Evolutionary conservation across 2,329 filamentous ascomycete genomes (phyloP), one percentile per base, ranked within the genome.

Genomic region (Dactylellina sp.): DNA sequence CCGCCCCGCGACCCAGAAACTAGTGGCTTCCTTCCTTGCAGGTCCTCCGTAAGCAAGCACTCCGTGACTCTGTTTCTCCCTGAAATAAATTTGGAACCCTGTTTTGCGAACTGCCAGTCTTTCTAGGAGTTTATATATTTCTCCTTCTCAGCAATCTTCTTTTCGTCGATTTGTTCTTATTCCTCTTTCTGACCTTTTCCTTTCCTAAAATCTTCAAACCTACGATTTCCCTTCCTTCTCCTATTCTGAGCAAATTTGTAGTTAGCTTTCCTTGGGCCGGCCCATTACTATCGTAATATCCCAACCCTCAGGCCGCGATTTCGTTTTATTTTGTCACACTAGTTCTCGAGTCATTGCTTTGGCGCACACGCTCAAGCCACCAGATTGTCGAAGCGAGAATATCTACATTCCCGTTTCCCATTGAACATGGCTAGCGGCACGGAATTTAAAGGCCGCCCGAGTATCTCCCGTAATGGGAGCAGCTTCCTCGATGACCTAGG

Each of bases 401-500:
- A 32, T 32, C 9, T 32, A 4, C 28, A 4, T 32, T 32, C 28
- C 28, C 28, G 4, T 32, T 32, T 32, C 28, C 9, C 28, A 4
- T 32, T 32, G 28, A 40, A 32, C 49, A 72, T 72, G 66, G 28
- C 50, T 42, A 44, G 52, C 14, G 44, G 44, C 25, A 24, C 62
- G 12, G 37, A 49, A 18, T 22, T 7, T 7, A 32, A 32, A 4
- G 50, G 16, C 32, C 37, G 39, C 18, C 39, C 49, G n/a, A 40
- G 39, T 9, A 9, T 32, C 7, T 60, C 56, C 16, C 56, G 25
- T 7, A 35, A 47, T 37, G 60, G 44, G n/a, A 52, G 35, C 18
- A 72, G 68, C 20, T 72, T 66, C 35, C 61, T 75, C 9, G 71
- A 75, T 22, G 71, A 75, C 53, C 16, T 75, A n/a, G 32, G 62